These are phyloP conservation scores for Beauveria scarabaeidicola DNA, from an alignment of 2,329 filamentous ascomycete genomes.

Conservation along the genomic window DNA sequence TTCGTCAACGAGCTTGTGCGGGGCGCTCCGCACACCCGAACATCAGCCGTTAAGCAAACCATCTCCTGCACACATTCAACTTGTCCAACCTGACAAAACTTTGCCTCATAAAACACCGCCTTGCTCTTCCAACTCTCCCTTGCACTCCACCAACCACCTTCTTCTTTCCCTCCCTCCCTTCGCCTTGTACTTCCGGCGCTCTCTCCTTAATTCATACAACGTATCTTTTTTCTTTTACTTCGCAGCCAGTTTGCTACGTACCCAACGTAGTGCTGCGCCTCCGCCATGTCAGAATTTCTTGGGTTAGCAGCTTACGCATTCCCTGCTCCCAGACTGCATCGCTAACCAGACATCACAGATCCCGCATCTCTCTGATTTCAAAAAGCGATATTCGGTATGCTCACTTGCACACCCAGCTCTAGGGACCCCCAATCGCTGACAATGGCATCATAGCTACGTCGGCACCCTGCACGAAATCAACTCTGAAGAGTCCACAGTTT, in stretches of 20 bases:
- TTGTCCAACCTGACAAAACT: conserved; percentile 26
- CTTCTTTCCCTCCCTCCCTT: conserved; percentile 12
- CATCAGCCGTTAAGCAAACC: conserved; percentile 8
- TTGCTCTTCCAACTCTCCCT: conserved; percentile 15
- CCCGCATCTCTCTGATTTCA: conserved; percentile 92
- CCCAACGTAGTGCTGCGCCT: conserved; percentile 30
- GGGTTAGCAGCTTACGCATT: conserved; percentile 29
- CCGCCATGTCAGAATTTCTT: conserved; percentile 52
- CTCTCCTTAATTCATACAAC: conserved; percentile 13
- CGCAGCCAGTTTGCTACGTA: conserved; percentile 29
- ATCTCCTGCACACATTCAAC: conserved; percentile 13
- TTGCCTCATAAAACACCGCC: conserved; percentile 23
- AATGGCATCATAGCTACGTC: conserved; percentile 64
- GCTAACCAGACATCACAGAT: conserved; percentile 44
- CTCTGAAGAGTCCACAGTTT: conserved; percentile 92
- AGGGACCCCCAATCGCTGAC: conserved; percentile 24
- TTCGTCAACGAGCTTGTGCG: conserved; percentile 5
- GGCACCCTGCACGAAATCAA: conserved; percentile 97
- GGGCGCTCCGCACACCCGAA: conserved; percentile 8
- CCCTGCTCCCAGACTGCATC: conserved; percentile 16
- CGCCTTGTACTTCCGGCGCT: conserved; percentile 14
- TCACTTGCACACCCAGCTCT: conserved; percentile 12
- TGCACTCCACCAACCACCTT: conserved; percentile 15
- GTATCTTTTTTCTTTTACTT: conserved; percentile 13
- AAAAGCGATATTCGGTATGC: conserved; percentile 93